Conservation (phyloP, 192 early-diverging fungal species). For the Umbelopsis sp. region DNA sequence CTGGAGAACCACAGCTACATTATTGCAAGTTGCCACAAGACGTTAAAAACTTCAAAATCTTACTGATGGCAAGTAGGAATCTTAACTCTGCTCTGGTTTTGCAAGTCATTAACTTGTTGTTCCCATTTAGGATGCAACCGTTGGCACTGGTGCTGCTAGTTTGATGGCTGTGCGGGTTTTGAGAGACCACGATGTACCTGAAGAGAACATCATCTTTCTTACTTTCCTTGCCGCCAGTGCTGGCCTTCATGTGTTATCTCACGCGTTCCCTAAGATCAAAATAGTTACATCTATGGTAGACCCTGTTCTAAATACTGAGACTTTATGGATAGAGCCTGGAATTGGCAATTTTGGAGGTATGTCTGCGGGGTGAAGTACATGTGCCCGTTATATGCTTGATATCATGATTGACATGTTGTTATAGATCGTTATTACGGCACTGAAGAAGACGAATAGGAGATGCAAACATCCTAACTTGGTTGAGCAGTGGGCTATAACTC, state of each 20-base stretch:
- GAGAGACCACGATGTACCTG: slow-evolving; percentile 86
- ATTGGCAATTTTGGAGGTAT: slow-evolving; percentile 85
- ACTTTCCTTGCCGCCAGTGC: slow-evolving; percentile 79
- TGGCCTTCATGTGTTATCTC: slow-evolving; percentile 76
- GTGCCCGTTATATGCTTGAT: background rate
- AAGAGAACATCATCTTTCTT: slow-evolving; percentile 85
- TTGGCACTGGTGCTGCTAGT: slow-evolving; percentile 90
- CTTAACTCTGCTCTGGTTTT: background rate
- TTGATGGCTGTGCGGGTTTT: slow-evolving; percentile 96
- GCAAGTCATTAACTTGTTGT: background rate
- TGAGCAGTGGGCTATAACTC: background rate
- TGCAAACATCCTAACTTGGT: background rate
- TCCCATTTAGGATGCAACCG: slow-evolving; percentile 72
- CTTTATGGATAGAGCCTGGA: slow-evolving; percentile 77
- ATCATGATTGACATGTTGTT: background rate
- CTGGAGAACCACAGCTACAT: slow-evolving; percentile 89
- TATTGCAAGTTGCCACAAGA: slow-evolving; percentile 80
- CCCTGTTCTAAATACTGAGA: slow-evolving; percentile 61
- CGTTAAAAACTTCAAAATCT: slow-evolving; percentile 61
- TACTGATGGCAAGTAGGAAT: slow-evolving; percentile 59
- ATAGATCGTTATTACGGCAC: slow-evolving; percentile 64
- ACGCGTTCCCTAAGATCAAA: slow-evolving; percentile 82
- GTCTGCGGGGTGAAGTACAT: background rate
- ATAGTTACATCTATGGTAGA: slow-evolving; percentile 86
- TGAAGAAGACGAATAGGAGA: slow-evolving; percentile 36